Conservation (phyloP, 228 moss, liverwort and hornwort species). For the Sphagnum fallax region DNA sequence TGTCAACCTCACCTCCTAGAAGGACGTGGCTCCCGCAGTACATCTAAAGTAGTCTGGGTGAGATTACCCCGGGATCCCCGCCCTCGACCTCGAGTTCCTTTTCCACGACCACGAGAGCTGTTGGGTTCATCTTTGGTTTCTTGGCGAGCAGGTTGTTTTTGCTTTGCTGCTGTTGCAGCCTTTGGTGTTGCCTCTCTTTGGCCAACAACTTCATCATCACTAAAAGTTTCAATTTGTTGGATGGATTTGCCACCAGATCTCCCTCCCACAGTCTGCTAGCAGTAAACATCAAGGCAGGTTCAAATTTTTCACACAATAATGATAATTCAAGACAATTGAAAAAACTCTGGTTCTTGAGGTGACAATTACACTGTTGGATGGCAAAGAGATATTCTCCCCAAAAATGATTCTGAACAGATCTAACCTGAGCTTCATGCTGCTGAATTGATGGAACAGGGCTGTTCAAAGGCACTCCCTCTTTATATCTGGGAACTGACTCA, state of each 20-base stretch:
- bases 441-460: conserved; percentile 20
- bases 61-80: conserved; percentile 64
- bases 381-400: background rate
- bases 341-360: background rate
- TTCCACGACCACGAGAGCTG: conserved; percentile 40
- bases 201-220: conserved; percentile 57
- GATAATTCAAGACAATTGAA: background rate
- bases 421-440: conserved; percentile 37
- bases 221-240: conserved; percentile 47
- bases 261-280: background rate
- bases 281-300: background rate
- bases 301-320: no score
- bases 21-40: conserved; percentile 42
- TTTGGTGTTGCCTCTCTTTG: conserved; percentile 11
- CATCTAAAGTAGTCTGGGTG: conserved; percentile 79
- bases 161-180: conserved; percentile 26
- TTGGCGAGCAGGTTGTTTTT: conserved; percentile 41
- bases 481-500: conserved; percentile 37
- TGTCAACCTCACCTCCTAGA: conserved; percentile 33
- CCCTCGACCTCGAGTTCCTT: conserved; percentile 59
- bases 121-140: conserved; percentile 31
- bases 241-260: conserved; percentile 6
- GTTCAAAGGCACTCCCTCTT: conserved; percentile 24
- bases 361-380: no score
- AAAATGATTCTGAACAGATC: background rate